These are phyloP conservation scores for Calocybe indica DNA, from an alignment of 768 basidiomycete species.

Conservation along the genomic window DNA sequence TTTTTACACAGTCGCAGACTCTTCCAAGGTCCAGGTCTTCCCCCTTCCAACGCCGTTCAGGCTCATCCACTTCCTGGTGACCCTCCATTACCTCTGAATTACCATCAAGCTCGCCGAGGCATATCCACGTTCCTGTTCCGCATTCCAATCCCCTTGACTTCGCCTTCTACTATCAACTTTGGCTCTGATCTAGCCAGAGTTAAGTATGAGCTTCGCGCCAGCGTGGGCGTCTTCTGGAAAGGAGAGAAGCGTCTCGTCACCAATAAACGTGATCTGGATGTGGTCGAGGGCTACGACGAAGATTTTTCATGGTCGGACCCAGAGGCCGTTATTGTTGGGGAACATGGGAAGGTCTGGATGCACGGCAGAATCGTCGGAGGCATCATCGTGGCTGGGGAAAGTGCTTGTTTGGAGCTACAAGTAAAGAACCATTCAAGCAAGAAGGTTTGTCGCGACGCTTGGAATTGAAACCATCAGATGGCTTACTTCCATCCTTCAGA, in stretches of 20 bases:
- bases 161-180: constrained; percentile 69
- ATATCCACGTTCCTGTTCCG: constrained; percentile 75
- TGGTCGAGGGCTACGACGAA: constrained; percentile 53
- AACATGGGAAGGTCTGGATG: constrained; percentile 76
- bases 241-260: constrained; percentile 66
- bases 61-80: constrained; percentile 53
- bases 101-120: constrained; percentile 72
- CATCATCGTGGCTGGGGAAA: constrained; percentile 60
- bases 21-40: constrained; percentile 78
- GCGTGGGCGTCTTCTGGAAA: constrained; percentile 70
- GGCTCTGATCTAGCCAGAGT: constrained; percentile 64
- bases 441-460: constrained; percentile 42
- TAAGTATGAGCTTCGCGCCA: constrained; percentile 68
- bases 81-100: constrained; percentile 54
- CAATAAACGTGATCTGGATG: constrained; percentile 52
- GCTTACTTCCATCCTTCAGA: constrained; percentile 32
- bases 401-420: constrained; percentile 66
- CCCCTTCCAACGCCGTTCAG: constrained; percentile 80
- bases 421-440: constrained; percentile 80
- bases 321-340: constrained; percentile 62
- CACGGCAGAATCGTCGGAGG: constrained; percentile 63
- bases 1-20: constrained; percentile 66
- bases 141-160: constrained; percentile 62
- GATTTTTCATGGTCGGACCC: constrained; percentile 33
- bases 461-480: no score